Conservation (phyloP, 768 basidiomycete genomes). For the Exsudoporus frostii region DNA sequence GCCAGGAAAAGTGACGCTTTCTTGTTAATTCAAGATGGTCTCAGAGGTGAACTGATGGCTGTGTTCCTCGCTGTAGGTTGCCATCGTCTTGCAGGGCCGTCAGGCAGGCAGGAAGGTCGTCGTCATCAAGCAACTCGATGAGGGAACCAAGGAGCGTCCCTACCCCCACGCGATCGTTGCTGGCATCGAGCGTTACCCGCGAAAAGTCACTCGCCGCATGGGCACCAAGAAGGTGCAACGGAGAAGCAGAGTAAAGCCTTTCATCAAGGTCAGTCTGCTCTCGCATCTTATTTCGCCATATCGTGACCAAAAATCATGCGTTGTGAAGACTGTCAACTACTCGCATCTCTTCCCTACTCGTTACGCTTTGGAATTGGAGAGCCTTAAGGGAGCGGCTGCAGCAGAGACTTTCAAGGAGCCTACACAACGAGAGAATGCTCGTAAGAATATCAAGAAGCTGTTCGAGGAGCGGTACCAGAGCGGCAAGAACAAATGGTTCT, state of each 20-base stretch:
- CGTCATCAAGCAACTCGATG: constrained; percentile 96
- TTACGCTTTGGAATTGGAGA: constrained; percentile 95
- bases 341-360: constrained; percentile 99
- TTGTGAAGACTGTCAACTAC: constrained; percentile 84
- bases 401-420: constrained; percentile 97
- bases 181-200: constrained; percentile 96
- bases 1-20: constrained; percentile 74
- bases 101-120: constrained; percentile 99
- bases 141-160: constrained; percentile 92
- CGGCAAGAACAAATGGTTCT: constrained; percentile 99
- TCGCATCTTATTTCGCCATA: background rate
- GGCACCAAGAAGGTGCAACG: constrained; percentile 90
- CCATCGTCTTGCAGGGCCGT: constrained; percentile 97
- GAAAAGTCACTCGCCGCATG: constrained; percentile 97
- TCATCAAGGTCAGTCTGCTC: constrained; percentile 81
- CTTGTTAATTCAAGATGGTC: background rate
- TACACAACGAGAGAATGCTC: constrained; percentile 88
- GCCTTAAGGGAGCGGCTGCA: constrained; percentile 81
- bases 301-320: background rate
- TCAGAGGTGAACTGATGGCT: background rate
- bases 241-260: constrained; percentile 98
- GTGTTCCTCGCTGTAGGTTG: constrained; percentile 53
- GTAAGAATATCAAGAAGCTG: constrained; percentile 95
- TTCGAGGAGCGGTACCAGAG: constrained; percentile 91
- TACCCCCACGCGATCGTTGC: constrained; percentile 99